phyloP scores from a whole-genome alignment of 345 rosid genomes.

The Acer negundo region DNA sequence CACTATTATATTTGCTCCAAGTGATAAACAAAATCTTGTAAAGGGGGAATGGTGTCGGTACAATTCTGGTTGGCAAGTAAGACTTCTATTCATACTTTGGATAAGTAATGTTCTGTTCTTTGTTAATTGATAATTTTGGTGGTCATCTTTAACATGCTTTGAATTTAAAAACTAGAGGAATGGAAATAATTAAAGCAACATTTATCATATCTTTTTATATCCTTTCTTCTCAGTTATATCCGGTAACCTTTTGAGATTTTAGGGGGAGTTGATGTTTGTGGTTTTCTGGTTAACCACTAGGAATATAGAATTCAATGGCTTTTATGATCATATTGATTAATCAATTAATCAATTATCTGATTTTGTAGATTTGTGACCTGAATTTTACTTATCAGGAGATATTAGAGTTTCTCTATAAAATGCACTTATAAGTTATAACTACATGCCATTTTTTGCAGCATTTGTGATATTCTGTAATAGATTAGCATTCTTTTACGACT shows the following conservation, averaged over 20 bases:
- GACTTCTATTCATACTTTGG: conserved; percentile 16
- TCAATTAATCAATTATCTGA: too few species aligned
- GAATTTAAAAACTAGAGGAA: background rate
- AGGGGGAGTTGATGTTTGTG: background rate
- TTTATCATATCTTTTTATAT: background rate
- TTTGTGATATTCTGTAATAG: too few species aligned
- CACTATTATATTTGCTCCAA: too few species aligned
- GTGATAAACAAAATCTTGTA: too few species aligned
- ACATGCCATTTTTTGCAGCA: too few species aligned
- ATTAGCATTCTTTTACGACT: too few species aligned
- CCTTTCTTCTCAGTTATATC: background rate
- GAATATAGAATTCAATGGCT: too few species aligned
- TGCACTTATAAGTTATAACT: too few species aligned
- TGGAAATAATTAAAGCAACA: background rate
- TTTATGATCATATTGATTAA: too few species aligned
- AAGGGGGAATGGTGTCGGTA: conserved; percentile 77
- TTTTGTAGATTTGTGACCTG: too few species aligned
- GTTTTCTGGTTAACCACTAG: background rate
- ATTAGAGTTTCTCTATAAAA: too few species aligned
- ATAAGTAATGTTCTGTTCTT: background rate
- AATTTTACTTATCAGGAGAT: too few species aligned
- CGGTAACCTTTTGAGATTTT: background rate
- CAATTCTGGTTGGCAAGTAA: conserved; percentile 84
- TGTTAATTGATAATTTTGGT: background rate
- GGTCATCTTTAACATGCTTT: background rate